Evolutionary conservation across 2,329 filamentous ascomycete species (phyloP), one percentile per base, ranked within the genome.

Genomic region (Fusarium goolgardi): DNA sequence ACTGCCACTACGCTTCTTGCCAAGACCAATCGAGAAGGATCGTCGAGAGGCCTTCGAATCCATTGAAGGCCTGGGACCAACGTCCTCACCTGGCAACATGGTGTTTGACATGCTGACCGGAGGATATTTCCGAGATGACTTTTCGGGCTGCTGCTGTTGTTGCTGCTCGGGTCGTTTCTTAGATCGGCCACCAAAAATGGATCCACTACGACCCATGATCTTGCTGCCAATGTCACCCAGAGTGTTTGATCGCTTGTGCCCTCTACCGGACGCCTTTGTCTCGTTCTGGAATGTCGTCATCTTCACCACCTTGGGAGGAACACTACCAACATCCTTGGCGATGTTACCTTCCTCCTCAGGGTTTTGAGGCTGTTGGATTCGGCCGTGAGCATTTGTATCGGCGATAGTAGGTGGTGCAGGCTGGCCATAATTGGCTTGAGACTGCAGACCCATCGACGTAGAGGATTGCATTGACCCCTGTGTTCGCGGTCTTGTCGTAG

Each of bases 21-120:
- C 87, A 20, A 91, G 83, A 3, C 87, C 88, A 46, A 91, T 81
- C 2, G 90, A 90, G 75, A 92, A 90, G 0, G 91, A 93, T 45
- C 90, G 87, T 25, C 91, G 86, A 32, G 88, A 88, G 20, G 80
- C 81, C 66, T 83, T 83, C 5, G 90, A 94, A 69, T 94, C 92
- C 74, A 92, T 87, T 2, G 91, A 94, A 40, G 84, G 82, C 47
- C 91, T 84, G 1, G 75, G 71, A 7, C 71, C 73, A 15, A 84
- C 79, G 52, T 86, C 83, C 39, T 88, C 87, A 34, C 83, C 84
- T 47, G 85, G 85, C 8, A 87, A 82, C 78, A 91, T 87, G 3
- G 88, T 83, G 66, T 91, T 90, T 65, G 91, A 88, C 93, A 97
- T 96, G 81, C 94, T 97, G 47, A 95, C 91, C 6, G 95, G 95